Conservation (phyloP, 768 basidiomycete genomes). For the Termitomyces sp. region DNA sequence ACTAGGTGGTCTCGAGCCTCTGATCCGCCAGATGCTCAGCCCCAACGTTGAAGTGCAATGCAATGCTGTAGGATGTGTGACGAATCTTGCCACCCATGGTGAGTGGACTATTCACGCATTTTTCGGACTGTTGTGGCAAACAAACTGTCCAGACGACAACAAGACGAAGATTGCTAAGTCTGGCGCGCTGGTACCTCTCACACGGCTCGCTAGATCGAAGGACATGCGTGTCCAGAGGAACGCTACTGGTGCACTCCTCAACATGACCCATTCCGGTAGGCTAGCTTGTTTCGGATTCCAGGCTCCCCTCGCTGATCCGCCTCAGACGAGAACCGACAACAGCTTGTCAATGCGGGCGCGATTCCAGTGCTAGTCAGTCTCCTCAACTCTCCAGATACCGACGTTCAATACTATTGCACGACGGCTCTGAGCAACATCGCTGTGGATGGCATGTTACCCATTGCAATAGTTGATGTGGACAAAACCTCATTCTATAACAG, state of each 20-base stretch:
- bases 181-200: constrained; percentile 95
- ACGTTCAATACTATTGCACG: constrained; percentile 99
- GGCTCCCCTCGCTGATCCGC: not conserved
- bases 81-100: constrained; percentile 98
- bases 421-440: constrained; percentile 98
- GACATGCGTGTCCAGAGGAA: constrained; percentile 99
- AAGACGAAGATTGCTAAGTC: constrained; percentile 99
- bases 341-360: constrained; percentile 96
- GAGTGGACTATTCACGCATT: constrained; percentile 21
- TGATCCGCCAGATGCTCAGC: constrained; percentile 98
- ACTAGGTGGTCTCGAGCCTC: constrained; percentile 93
- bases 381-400: constrained; percentile 95
- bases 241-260: constrained; percentile 94
- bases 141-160: constrained; percentile 76
- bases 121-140: constrained; percentile 11
- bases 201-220: constrained; percentile 92
- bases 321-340: constrained; percentile 95
- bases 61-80: constrained; percentile 98
- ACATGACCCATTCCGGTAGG: constrained; percentile 98
- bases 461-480: not conserved
- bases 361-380: constrained; percentile 96
- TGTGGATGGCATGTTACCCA: constrained; percentile 67
- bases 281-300: constrained; percentile 6
- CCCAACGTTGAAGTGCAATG: constrained; percentile 99
- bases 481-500: constrained; percentile 31